phyloP scores from a whole-genome alignment of 352 stramenopile species.

The Globisporangium emineosum region DNA sequence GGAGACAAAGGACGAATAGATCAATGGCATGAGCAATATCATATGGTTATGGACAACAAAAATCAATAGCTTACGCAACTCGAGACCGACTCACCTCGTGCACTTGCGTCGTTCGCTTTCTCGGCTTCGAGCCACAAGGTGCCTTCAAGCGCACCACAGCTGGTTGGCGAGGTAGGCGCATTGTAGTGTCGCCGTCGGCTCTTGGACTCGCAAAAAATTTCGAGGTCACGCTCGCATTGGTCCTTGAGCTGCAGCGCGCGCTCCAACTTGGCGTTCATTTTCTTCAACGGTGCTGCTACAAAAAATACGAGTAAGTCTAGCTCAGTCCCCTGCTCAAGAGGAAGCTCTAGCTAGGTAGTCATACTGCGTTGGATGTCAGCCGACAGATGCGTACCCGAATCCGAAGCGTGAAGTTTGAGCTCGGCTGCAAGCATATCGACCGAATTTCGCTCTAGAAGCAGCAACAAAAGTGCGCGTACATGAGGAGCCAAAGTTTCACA shows the following conservation, averaged over 20 bases:
- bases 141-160: constrained; percentile 9
- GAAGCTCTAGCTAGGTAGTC: not conserved
- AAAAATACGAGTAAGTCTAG: too few species aligned
- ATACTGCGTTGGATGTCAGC: not conserved
- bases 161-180: constrained; percentile 2
- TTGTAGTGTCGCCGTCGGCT: constrained; percentile 10
- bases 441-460: constrained; percentile 2
- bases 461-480: too few species aligned
- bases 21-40: too few species aligned
- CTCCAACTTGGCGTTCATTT: constrained; percentile 43
- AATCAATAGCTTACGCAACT: too few species aligned
- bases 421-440: not conserved
- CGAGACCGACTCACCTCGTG: constrained; percentile 32
- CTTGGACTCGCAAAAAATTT: constrained; percentile 44
- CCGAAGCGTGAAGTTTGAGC: too few species aligned
- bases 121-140: constrained; percentile 34
- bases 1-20: not conserved
- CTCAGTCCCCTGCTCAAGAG: not conserved
- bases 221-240: constrained; percentile 50
- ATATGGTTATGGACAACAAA: too few species aligned
- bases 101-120: constrained; percentile 32
- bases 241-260: constrained; percentile 50
- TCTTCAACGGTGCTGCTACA: constrained; percentile 17
- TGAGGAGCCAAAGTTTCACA: not conserved
- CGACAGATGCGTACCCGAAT: not conserved